Conservation (phyloP, 768 basidiomycete genomes). For the Kwoniella dendrophila region DNA sequence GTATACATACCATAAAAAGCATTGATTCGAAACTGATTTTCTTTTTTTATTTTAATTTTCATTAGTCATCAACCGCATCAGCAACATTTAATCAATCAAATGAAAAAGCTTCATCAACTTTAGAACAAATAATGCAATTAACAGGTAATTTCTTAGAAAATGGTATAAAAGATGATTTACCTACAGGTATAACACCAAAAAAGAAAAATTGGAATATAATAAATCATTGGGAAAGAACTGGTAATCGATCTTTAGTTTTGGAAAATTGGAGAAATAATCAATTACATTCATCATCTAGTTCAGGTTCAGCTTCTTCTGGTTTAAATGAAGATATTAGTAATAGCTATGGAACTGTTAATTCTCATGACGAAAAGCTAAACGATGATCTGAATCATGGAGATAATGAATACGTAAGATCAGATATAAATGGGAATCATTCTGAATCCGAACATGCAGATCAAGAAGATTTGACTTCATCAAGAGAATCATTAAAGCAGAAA, state of each 20-base stretch:
- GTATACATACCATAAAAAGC: not conserved
- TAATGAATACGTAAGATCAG: not conserved
- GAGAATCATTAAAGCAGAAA: not conserved
- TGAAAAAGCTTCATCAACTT: slow-evolving; percentile 13
- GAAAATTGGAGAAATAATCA: slow-evolving; percentile 20
- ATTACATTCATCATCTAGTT: no score
- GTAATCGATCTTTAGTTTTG: slow-evolving; percentile 38
- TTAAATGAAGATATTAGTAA: not conserved
- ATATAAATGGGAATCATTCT: not conserved
- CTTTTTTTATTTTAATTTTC: not conserved
- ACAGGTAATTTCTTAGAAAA: slow-evolving; percentile 42
- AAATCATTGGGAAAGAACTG: slow-evolving; percentile 46
- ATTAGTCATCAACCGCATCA: slow-evolving; percentile 36
- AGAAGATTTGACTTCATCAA: not conserved
- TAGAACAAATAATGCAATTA: slow-evolving; percentile 32
- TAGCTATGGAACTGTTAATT: no score
- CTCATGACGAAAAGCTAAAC: no score
- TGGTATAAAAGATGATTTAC: slow-evolving; percentile 50
- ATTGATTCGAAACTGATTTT: not conserved
- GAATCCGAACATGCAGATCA: not conserved
- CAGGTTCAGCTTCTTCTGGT: not conserved
- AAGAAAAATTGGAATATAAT: slow-evolving; percentile 51
- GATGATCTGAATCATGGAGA: not conserved
- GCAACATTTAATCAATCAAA: slow-evolving; percentile 27
- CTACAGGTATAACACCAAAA: slow-evolving; percentile 51